phyloP scores from a whole-genome alignment of 1,284 basidiomycete species.

The Spongispora temasekensis region DNA sequence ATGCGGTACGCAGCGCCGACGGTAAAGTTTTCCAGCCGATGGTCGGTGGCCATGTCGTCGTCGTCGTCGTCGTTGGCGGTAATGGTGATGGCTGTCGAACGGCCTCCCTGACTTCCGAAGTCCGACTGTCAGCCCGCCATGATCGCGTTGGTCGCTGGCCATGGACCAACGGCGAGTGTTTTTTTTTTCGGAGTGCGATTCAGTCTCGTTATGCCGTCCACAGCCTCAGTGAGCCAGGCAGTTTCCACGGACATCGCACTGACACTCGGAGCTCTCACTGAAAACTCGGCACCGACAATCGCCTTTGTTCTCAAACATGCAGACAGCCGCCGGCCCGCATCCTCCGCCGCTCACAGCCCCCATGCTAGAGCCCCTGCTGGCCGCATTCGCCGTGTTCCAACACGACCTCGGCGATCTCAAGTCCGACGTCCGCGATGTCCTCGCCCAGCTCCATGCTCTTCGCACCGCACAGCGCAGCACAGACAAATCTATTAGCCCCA shows the following conservation, averaged over 20 bases:
- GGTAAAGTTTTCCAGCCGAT: constrained; percentile 30
- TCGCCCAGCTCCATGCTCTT: constrained; percentile 20
- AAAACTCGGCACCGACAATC: constrained; percentile 1
- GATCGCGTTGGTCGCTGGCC: constrained; percentile 9
- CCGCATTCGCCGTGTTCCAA: constrained; percentile 19
- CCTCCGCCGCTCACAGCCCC: not conserved
- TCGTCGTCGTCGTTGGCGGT: constrained; percentile 12
- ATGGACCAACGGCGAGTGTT: not conserved
- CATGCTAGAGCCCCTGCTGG: constrained; percentile 1
- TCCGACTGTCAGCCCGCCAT: not conserved
- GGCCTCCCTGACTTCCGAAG: constrained; percentile 29
- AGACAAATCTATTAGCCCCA: constrained; percentile 4
- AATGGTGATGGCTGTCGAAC: constrained; percentile 3
- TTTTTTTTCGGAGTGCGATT: no score
- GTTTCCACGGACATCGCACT: no score
- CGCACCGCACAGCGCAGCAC: constrained; percentile 17
- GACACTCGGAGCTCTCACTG: no score
- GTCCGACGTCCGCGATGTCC: constrained; percentile 16
- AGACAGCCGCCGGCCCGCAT: constrained; percentile 2
- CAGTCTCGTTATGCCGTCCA: no score
- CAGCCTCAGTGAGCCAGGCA: no score
- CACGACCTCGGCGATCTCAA: constrained; percentile 5
- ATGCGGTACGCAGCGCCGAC: constrained; percentile 73
- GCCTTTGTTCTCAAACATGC: not conserved
- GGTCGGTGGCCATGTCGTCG: constrained; percentile 22